phyloP scores from a whole-genome alignment of 2,329 filamentous ascomycete genomes.

The Arthroderma sp. region DNA sequence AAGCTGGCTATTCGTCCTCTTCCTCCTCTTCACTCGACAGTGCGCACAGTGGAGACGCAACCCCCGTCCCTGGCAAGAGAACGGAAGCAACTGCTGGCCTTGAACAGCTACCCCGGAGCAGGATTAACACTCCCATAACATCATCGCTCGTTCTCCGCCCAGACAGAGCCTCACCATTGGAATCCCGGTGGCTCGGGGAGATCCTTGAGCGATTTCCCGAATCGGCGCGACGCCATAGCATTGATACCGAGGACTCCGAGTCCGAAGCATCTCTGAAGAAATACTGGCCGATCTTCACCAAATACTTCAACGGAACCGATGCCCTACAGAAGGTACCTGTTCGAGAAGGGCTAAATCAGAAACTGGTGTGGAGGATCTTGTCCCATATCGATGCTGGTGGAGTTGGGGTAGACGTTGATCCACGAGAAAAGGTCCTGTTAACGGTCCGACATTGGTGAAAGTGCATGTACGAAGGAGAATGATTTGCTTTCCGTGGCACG shows the following conservation, averaged over 20 bases:
- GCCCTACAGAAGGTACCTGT: constrained; percentile 76
- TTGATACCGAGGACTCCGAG: constrained; percentile 16
- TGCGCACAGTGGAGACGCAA: constrained; percentile 25
- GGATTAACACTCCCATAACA: constrained; percentile 14
- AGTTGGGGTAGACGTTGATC: constrained; percentile 18
- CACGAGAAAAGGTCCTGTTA: constrained; percentile 37
- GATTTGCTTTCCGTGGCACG: no score
- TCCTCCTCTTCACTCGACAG: constrained; percentile 26
- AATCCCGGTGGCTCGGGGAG: constrained; percentile 54
- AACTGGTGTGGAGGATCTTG: constrained; percentile 43
- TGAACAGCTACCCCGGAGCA: constrained; percentile 6
- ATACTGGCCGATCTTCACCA: constrained; percentile 60
- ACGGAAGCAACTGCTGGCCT: constrained; percentile 13
- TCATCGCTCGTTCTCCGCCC: constrained; percentile 65
- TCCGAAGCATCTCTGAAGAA: constrained; percentile 33
- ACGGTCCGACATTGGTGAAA: constrained; percentile 55
- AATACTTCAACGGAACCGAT: constrained; percentile 77
- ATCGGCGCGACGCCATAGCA: constrained; percentile 4
- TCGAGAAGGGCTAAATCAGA: constrained; percentile 76
- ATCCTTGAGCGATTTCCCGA: constrained; percentile 29
- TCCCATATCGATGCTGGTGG: constrained; percentile 46
- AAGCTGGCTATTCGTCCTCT: constrained; percentile 18
- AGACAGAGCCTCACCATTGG: constrained; percentile 61
- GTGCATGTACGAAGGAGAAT: not conserved
- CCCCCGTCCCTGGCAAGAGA: constrained; percentile 20